Evolutionary conservation across 2,329 filamentous ascomycete species (phyloP), one percentile per base, ranked within the genome.

Genomic region (Cadophora sp.): DNA sequence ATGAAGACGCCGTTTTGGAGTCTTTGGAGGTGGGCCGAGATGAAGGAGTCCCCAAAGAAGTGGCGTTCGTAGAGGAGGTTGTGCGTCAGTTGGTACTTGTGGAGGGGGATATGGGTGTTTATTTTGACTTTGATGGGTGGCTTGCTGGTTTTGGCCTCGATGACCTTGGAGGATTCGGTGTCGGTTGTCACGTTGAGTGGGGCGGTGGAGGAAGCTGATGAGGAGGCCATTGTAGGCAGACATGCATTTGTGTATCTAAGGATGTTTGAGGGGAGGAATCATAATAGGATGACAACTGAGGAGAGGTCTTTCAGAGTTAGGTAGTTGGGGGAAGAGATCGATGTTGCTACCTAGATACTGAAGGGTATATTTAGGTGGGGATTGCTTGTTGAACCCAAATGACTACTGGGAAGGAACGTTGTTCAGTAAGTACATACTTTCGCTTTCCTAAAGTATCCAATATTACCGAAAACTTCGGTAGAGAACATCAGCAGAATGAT

Each of bases 1-100:
- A 80, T 77, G 73, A 83, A 84, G 66, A 77, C 81, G 5, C 83
- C 83, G 69, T 83, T 81, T 67, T 85, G 83, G 8, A 85, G 77
- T 1, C 83, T 81, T 65, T 83, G 81, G 11, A 83, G 80, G 67
- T 84, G 81, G 0, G 82, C 82, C 0, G 82, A 83, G 61, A 84
- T 79, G 70, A 81, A 84, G 8, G 82, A 80, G 45, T 82, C 77
- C 4, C 83, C 82, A 0, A 82, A 82, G 16, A 84, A 78, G 24
- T 75, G 78, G 22, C 82, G 80, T 71, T 85, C 83, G 63, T 84
- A 84, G 48, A 84, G 79, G 65, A 82, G 82, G 43, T 73, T 79
- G 76, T 62, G 78, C 73, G 70, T 82, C 78, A 73, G 18, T 65
- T 72, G 68, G 7, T 69, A 72, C 24, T 67, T 66, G 53, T 71